These are phyloP conservation scores for Blastobotrys petasosporus DNA, from an alignment of 1,139 yeast species.

Conservation along the genomic window DNA sequence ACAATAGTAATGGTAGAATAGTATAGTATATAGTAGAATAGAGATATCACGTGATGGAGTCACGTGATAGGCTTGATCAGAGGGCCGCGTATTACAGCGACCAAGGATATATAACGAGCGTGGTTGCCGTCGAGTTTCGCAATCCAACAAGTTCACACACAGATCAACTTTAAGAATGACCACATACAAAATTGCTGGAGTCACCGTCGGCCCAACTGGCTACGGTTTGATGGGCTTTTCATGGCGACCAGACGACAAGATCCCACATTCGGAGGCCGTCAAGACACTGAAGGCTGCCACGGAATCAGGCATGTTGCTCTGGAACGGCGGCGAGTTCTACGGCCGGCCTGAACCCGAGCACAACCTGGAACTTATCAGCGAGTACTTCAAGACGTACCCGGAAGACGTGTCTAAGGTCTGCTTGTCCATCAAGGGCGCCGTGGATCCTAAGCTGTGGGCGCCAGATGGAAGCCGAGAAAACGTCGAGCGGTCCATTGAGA, in stretches of 20 bases:
- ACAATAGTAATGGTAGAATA: no score
- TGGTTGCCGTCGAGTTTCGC: no score
- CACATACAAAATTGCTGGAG: not conserved
- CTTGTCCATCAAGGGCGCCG: constrained; percentile 65
- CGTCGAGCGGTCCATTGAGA: constrained; percentile 36
- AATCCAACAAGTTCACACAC: no score
- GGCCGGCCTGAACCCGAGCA: constrained; percentile 45
- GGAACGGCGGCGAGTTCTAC: constrained; percentile 78
- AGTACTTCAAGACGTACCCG: constrained; percentile 53
- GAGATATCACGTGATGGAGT: no score
- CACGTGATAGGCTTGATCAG: no score
- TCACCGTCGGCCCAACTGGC: constrained; percentile 35
- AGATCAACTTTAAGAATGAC: no score
- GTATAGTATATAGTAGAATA: no score
- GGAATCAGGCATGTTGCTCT: constrained; percentile 24
- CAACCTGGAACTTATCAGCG: constrained; percentile 50
- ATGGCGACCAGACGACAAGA: constrained; percentile 42
- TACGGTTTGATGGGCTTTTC: constrained; percentile 64
- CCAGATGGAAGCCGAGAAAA: constrained; percentile 2
- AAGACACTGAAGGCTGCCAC: constrained; percentile 44
- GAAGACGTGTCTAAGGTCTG: constrained; percentile 47
- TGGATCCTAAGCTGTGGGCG: constrained; percentile 25
- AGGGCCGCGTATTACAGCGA: no score
- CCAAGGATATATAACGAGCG: no score
- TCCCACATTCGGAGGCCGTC: constrained; percentile 43